phyloP scores from a whole-genome alignment of 2,329 filamentous ascomycete genomes.

The Anthostomella pinea region DNA sequence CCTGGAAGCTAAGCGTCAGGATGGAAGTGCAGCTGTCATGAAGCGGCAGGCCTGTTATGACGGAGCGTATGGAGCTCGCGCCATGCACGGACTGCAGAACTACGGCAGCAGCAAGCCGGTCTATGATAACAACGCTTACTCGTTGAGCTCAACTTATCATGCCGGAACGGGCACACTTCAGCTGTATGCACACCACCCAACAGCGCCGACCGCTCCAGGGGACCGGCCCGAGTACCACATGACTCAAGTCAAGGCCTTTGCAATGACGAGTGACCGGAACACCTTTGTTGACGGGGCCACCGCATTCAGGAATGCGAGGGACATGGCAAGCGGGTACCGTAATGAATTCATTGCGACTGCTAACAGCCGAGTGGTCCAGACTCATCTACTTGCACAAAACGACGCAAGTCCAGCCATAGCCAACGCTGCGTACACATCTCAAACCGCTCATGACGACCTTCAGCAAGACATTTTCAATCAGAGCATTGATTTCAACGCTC shows the following conservation, averaged over 20 bases:
- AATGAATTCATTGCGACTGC: slow-evolving; percentile 33
- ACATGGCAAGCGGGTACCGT: slow-evolving; percentile 36
- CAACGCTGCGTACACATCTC: too few species aligned
- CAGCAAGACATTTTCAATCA: too few species aligned
- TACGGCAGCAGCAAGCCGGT: slow-evolving; percentile 21
- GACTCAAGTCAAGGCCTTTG: slow-evolving; percentile 31
- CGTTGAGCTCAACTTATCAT: slow-evolving; percentile 8
- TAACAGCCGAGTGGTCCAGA: too few species aligned
- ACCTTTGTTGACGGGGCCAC: slow-evolving; percentile 34
- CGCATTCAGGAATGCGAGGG: slow-evolving; percentile 39
- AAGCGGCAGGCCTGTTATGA: slow-evolving; percentile 31
- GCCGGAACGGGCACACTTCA: slow-evolving; percentile 33
- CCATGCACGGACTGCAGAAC: slow-evolving; percentile 31
- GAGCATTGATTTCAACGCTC: too few species aligned
- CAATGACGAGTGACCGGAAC: slow-evolving; percentile 27
- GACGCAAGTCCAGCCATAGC: too few species aligned
- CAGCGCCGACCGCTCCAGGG: slow-evolving; percentile 28
- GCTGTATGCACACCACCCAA: slow-evolving; percentile 38
- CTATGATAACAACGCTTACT: slow-evolving; percentile 6
- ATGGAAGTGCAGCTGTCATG: slow-evolving; percentile 25
- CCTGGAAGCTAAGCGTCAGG: slow-evolving; percentile 10
- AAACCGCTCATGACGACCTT: too few species aligned
- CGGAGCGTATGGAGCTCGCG: slow-evolving; percentile 31
- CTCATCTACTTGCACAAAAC: too few species aligned
- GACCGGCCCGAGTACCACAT: slow-evolving; percentile 40